Percentiles rank a stretch among this genome's conserved stretches.
Conservation (phyloP, 2,329 filamentous ascomycete species). For the Ceratocystiopsis sp. region DNA sequence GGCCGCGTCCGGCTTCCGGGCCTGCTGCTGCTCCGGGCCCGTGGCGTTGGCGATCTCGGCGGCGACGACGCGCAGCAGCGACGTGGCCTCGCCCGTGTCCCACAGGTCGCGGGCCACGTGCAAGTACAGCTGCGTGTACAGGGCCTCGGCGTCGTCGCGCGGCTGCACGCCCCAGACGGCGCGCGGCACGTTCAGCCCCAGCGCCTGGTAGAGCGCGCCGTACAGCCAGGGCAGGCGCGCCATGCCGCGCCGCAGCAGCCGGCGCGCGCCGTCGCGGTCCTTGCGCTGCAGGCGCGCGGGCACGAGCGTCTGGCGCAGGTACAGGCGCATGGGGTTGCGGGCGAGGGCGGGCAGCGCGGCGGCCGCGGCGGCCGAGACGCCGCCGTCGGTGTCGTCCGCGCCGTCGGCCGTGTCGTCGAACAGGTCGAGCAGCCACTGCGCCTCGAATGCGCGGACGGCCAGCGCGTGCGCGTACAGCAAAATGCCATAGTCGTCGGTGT, state of each 20-base stretch:
- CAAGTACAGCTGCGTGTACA: conserved; percentile 63
- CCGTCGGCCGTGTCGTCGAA: conserved; percentile 25
- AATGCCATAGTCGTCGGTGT: conserved; percentile 64
- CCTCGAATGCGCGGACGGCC: conserved; percentile 64
- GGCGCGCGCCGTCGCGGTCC: conserved; percentile 46
- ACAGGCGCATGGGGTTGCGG: conserved; percentile 24
- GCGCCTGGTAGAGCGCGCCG: conserved; percentile 58
- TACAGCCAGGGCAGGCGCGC: conserved; percentile 71
- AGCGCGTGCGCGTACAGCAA: conserved; percentile 68
- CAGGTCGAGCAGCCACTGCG: conserved; percentile 58
- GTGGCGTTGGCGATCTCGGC: neutral
- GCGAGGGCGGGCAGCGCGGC: neutral
- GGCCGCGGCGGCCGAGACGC: too few species aligned
- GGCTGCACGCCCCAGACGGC: conserved; percentile 68
- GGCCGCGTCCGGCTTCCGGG: conserved; percentile 7
- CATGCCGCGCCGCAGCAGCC: conserved; percentile 50
- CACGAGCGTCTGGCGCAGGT: conserved; percentile 60
- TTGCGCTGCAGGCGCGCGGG: conserved; percentile 60
- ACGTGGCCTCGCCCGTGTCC: conserved; percentile 58
- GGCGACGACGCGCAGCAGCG: conserved; percentile 53
- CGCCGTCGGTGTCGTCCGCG: conserved; percentile 6
- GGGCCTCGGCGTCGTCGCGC: conserved; percentile 43
- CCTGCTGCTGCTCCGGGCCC: neutral
- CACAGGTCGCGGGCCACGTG: conserved; percentile 65
- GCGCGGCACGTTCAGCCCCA: conserved; percentile 62